Conservation (phyloP, 331 rosid genomes). For the Malus hybrid region DNA sequence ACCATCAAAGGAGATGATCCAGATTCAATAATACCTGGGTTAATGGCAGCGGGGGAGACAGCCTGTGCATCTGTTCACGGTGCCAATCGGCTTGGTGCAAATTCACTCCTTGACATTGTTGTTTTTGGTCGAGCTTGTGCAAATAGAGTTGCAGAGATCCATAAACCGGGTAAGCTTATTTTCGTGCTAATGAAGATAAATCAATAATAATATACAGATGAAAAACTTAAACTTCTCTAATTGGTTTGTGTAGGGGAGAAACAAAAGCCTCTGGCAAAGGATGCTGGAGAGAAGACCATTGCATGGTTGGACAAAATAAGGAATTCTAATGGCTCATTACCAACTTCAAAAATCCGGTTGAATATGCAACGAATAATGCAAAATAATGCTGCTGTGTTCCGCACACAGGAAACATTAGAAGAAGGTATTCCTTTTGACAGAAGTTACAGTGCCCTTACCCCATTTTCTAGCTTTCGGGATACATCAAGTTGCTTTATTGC, state of each 20-base stretch:
- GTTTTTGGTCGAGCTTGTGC: slow-evolving; percentile 99
- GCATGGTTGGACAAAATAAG: slow-evolving; percentile 92
- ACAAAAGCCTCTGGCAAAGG: slow-evolving; percentile 82
- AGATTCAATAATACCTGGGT: slow-evolving; percentile 74
- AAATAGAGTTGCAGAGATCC: slow-evolving; percentile 89
- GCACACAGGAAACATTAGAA: slow-evolving; percentile 84
- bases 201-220: not conserved
- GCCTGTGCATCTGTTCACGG: slow-evolving; percentile 99
- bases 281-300: slow-evolving; percentile 89
- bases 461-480: not conserved
- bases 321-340: slow-evolving; percentile 78
- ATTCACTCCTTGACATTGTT: slow-evolving; percentile 96
- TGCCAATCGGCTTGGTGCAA: slow-evolving; percentile 99
- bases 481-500: not conserved
- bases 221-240: not conserved
- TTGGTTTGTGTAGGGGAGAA: slow-evolving; percentile 55
- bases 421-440: slow-evolving; percentile 47
- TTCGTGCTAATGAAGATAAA: not conserved
- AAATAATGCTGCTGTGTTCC: slow-evolving; percentile 97
- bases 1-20: slow-evolving; percentile 73
- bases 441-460: not conserved
- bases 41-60: slow-evolving; percentile 99
- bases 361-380: slow-evolving; percentile 96
- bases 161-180: slow-evolving; percentile 67
- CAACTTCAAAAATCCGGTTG: slow-evolving; percentile 74